These are phyloP conservation scores for Sarocladium strictum DNA, from an alignment of 2,329 filamentous ascomycete genomes.

Conservation along the genomic window DNA sequence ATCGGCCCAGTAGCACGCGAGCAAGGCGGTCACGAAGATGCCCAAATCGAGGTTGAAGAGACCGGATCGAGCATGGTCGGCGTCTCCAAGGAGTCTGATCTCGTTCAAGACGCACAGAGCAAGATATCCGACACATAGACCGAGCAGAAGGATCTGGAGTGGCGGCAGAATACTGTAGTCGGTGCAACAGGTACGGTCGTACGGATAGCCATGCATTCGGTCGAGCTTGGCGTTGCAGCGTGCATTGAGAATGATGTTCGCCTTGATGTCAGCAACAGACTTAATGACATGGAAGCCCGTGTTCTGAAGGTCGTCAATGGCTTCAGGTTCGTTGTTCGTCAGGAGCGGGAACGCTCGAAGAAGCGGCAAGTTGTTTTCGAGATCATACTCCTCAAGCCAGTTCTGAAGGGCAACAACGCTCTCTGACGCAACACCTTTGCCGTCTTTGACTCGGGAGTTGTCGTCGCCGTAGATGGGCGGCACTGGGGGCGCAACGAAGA, in stretches of 20 bases:
- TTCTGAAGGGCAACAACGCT: conserved; percentile 18
- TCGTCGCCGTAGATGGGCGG: conserved; percentile 17
- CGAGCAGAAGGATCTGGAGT: conserved; percentile 19
- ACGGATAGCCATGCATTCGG: conserved; percentile 30
- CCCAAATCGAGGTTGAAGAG: conserved; percentile 19
- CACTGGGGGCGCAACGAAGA: conserved; percentile 23
- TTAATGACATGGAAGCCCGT: conserved; percentile 27
- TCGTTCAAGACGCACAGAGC: conserved; percentile 16
- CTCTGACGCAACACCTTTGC: conserved; percentile 10
- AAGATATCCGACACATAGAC: conserved; percentile 14
- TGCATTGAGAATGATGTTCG: conserved; percentile 42
- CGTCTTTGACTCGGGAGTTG: conserved; percentile 9
- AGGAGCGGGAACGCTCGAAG: conserved; percentile 16
- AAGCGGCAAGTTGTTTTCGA: conserved; percentile 15
- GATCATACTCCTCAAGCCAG: conserved; percentile 12
- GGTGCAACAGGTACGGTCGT: conserved; percentile 46
- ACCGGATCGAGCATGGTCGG: conserved; percentile 11
- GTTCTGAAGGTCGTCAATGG: conserved; percentile 15
- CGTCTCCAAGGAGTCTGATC: conserved; percentile 12
- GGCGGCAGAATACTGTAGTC: conserved; percentile 30
- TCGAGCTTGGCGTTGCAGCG: conserved; percentile 41
- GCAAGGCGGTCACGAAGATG: conserved; percentile 19
- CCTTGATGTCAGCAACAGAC: conserved; percentile 25
- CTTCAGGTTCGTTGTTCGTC: conserved; percentile 10
- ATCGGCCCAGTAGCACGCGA: conserved; percentile 22